Evolutionary conservation across 1,284 basidiomycete species (phyloP).

Genomic region (Apiotrichum montevideense): DNA sequence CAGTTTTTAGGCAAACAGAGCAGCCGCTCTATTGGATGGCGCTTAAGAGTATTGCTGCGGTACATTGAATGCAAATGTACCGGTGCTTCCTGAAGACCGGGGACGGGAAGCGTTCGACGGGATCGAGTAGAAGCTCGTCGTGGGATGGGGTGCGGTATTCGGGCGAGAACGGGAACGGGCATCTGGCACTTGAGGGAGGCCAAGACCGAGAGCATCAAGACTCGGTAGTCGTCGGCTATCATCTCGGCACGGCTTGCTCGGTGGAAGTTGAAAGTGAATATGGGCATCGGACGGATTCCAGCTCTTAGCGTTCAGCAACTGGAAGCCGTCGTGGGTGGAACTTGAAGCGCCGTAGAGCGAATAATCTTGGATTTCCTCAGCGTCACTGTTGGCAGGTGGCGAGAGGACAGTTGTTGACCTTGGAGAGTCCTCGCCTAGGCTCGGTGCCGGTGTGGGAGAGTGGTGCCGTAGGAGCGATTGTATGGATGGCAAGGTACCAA

Average conservation of each 20-base stretch:
- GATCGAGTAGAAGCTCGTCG: conserved; percentile 3
- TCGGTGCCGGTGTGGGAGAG: not conserved
- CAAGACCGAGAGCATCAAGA: conserved; percentile 33
- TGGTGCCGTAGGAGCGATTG: conserved; percentile 2
- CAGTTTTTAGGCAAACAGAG: not conserved
- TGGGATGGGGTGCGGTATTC: conserved; percentile 21
- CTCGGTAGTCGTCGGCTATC: conserved; percentile 22
- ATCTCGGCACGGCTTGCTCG: not conserved
- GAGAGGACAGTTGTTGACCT: not conserved
- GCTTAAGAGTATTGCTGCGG: no score
- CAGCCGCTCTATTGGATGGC: no score
- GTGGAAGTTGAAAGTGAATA: not conserved
- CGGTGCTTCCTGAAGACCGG: not conserved
- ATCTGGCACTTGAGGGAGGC: conserved; percentile 32
- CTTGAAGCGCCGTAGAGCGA: conserved; percentile 23
- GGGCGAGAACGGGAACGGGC: conserved; percentile 19
- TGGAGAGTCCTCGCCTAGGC: conserved; percentile 1
- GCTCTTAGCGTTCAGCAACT: conserved; percentile 23
- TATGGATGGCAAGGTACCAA: not conserved
- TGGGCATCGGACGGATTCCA: not conserved
- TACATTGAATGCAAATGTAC: not conserved
- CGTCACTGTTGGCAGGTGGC: conserved; percentile 22
- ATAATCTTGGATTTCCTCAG: conserved; percentile 2
- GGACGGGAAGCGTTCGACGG: not conserved
- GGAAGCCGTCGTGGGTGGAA: conserved; percentile 34